Evolutionary conservation across 2,329 filamentous ascomycete species (phyloP), one percentile per base, ranked within the genome.

Genomic region (Talaromyces sp.): DNA sequence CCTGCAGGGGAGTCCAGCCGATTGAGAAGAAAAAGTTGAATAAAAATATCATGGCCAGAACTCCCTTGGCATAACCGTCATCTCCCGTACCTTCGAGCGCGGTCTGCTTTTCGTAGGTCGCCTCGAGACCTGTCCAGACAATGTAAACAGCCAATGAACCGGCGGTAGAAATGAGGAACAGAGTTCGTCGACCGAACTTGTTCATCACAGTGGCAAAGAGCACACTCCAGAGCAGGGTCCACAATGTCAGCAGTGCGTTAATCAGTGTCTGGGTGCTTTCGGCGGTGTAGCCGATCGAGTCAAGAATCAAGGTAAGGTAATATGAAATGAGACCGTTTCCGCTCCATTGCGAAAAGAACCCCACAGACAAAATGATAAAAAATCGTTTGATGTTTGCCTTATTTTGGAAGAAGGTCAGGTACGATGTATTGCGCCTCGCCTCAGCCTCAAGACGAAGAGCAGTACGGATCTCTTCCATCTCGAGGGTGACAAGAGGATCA

Each of bases 271-370:
- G 43, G 13, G 57, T 60, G 37, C 57, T 45, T 10, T 58, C 54
- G 5, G 54, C 33, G 9, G 13, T 31, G 11, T 58, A 58, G 57
- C 57, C 37, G 33, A 60, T 45, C 16, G 57, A 60, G 14, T 60
- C 37, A 43, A 60, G 57, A 33, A 43, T 60, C 14, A 60, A 47
- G 39, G 54, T 57, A 37, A 88, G 86, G 73, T 90, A 90, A 77
- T 90, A 89, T 67, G 83, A 87, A 72, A 90, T 86, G 1, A 90
- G 77, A 19, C 86, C 87, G 72, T 89, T 90, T 47, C 88, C 88
- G 62, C 84, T 87, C 77, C 88, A 90, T 75, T 90, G 87, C 1
- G 87, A 89, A 72, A 64, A 56, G 39, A 64, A 45, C 10, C 49
- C 62, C 14, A 57, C 31, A 8, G 35, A 59, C 14, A 64, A 33